Conservation (phyloP, 805 yeast species). For the Candida silvatica region DNA sequence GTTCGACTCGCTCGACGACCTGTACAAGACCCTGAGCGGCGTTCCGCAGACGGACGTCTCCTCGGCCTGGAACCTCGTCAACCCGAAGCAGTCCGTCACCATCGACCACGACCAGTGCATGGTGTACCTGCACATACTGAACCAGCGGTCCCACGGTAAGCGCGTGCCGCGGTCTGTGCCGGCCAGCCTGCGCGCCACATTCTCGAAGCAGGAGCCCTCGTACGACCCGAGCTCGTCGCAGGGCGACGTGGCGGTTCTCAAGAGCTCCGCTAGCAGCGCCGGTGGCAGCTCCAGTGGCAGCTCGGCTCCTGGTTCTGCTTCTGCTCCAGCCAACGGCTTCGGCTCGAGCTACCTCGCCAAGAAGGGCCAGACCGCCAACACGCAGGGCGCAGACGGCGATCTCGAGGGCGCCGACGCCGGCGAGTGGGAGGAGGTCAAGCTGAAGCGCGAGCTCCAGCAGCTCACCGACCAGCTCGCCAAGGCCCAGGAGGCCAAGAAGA, state of each 20-base stretch:
- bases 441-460: constrained; percentile 69
- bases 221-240: constrained; percentile 55
- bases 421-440: constrained; percentile 88
- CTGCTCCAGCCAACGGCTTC: no score
- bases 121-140: constrained; percentile 82
- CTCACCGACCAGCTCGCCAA: constrained; percentile 57
- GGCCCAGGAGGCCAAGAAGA: constrained; percentile 41
- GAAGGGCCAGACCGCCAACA: not conserved
- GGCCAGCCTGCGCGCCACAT: constrained; percentile 81
- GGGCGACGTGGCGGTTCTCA: constrained; percentile 25
- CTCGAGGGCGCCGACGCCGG: constrained; percentile 66
- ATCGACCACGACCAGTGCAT: constrained; percentile 91
- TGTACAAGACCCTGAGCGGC: constrained; percentile 58
- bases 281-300: constrained; percentile 18
- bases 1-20: constrained; percentile 59
- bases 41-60: constrained; percentile 82
- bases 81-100: constrained; percentile 79
- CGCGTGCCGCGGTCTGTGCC: constrained; percentile 95
- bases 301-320: not conserved
- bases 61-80: constrained; percentile 91
- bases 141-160: constrained; percentile 73
- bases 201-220: constrained; percentile 75
- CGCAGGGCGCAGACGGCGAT: constrained; percentile 46
- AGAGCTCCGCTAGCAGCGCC: constrained; percentile 3
- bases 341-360: constrained; percentile 42